Evolutionary conservation across 257 asterid species (phyloP).

Genomic region (Capsicum pubescens): DNA sequence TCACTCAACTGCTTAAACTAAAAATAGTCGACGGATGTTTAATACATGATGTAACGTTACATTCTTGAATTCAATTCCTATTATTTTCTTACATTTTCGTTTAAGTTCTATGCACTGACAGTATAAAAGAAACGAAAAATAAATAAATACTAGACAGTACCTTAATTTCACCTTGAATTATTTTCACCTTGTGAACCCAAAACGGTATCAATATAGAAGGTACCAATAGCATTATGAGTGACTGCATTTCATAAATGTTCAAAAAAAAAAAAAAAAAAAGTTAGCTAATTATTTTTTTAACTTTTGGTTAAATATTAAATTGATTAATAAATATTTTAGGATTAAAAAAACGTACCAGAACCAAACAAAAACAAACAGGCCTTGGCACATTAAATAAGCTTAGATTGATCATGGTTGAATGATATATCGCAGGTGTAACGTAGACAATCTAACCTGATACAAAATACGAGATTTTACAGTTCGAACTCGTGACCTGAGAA

Average conservation of each 20-base stretch:
- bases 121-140: slow-evolving; percentile 31
- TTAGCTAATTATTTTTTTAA: no score
- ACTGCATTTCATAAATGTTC: slow-evolving; percentile 36
- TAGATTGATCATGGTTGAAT: slow-evolving; percentile 38
- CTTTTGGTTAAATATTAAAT: neutral
- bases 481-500: neutral
- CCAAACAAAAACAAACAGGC: slow-evolving; percentile 47
- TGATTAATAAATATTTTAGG: neutral
- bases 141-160: slow-evolving; percentile 22
- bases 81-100: no score
- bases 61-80: no score
- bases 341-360: slow-evolving; percentile 42
- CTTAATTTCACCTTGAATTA: slow-evolving; percentile 46
- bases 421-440: no score
- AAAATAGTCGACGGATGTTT: neutral
- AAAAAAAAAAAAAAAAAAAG: neutral
- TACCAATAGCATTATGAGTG: slow-evolving; percentile 44
- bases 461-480: neutral
- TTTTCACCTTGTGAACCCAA: slow-evolving; percentile 48
- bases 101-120: neutral
- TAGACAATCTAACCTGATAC: neutral
- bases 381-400: slow-evolving; percentile 48
- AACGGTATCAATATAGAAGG: slow-evolving; percentile 49
- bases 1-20: neutral
- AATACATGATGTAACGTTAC: no score